Percentiles rank a stretch among this genome's conserved stretches.
phyloP scores from a whole-genome alignment of 2,329 filamentous ascomycete species.

The Coniochaeta sp. region DNA sequence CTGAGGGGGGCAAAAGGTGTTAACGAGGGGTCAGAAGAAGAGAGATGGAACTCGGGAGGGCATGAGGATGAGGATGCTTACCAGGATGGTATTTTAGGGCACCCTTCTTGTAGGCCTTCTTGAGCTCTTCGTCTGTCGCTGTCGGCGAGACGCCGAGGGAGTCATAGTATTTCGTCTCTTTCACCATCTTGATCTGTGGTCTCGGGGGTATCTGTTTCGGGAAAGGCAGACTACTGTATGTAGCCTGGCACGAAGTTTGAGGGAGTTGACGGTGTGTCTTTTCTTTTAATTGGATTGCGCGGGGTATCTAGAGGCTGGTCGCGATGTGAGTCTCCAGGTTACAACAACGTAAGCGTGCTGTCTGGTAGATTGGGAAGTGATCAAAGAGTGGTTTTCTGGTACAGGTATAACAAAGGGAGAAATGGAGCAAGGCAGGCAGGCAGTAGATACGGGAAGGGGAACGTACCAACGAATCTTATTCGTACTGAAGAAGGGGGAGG shows the following conservation, averaged over 20 bases:
- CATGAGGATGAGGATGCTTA: slow-evolving; percentile 33
- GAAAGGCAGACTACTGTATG: slow-evolving; percentile 1
- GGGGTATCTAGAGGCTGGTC: background rate
- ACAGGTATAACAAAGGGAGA: background rate
- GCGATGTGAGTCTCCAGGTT: background rate
- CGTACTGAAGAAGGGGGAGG: background rate
- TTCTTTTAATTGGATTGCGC: background rate
- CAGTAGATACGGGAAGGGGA: background rate
- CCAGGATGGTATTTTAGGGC: slow-evolving; percentile 81
- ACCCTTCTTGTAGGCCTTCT: slow-evolving; percentile 80
- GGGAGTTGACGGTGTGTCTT: too few relatives aligned
- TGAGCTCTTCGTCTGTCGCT: slow-evolving; percentile 79
- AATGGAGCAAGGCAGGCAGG: background rate
- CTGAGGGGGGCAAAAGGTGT: slow-evolving; percentile 35
- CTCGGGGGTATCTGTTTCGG: background rate
- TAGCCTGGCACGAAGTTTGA: slow-evolving; percentile 7
- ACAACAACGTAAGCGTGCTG: too few relatives aligned
- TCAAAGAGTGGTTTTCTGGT: background rate
- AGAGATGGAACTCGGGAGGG: background rate
- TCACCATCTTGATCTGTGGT: slow-evolving; percentile 21
- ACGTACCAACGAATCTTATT: background rate
- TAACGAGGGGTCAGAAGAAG: background rate
- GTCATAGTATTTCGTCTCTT: slow-evolving; percentile 55
- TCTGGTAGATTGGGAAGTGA: background rate
- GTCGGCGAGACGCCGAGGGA: slow-evolving; percentile 68